Evolutionary conservation across 2,329 filamentous ascomycete genomes (phyloP), one percentile per base, ranked within the genome.

Genomic region (Blumeriella jaapii): DNA sequence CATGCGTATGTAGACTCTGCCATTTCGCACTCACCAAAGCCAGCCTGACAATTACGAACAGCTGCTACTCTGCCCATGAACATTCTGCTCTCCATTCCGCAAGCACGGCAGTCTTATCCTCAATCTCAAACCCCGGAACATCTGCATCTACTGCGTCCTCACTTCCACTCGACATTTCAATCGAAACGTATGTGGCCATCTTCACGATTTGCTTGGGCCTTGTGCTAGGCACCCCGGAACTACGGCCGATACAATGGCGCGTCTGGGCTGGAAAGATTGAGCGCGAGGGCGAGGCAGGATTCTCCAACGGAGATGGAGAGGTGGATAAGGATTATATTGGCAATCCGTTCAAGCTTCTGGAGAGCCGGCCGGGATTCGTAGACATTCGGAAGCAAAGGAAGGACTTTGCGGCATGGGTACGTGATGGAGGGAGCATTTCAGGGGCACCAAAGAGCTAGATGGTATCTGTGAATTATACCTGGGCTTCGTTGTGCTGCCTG

Each of bases 31-130:
- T 10, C 7, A 3, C 10, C 10, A 24, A 8, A 24, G 9, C 22
- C 7, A n/a, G 12, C 3, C 10, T 35, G 17, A n/a, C 36, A 13
- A 33, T 19, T 19, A n/a, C 20, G 13, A 28, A 32, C 56, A 98
- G 91, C 45, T 93, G 87, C 62, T 98, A 96, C 62, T 98, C 91
- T 33, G 86, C 87, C 29, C 82, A 94, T 60, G 91, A 98, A 63
- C 83, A 94, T 62, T 81, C 84, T 5, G 68, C 77, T 14, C 71
- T 93, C 31, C 74, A 78, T 49, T 71, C 78, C 37, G 67, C 68
- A 48, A 61, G 62, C 34, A 63, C 67, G 32, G 64, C 66, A 20
- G 59, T 66, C 34, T 56, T 63, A 27, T 61, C 64, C 18, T 56
- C 65, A 26, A 52, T 63, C 3, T 53, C 62, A 16, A 57, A 67